phyloP scores from a whole-genome alignment of 2,329 filamentous ascomycete species.

The Lithohypha guttulata region DNA sequence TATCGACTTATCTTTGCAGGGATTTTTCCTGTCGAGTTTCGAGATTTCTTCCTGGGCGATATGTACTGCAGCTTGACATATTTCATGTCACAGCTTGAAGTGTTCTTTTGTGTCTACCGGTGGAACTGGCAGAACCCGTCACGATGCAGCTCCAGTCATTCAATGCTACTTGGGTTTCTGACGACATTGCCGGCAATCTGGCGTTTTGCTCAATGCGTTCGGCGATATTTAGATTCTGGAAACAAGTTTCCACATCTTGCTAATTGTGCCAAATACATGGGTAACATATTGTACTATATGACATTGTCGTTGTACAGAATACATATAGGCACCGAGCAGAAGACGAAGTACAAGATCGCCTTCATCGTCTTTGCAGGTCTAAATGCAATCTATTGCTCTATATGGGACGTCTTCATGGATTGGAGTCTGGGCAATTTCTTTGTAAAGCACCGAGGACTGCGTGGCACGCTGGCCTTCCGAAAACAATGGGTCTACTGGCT shows the following conservation, averaged over 20 bases:
- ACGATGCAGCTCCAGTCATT: constrained; percentile 77
- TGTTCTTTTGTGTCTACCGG: constrained; percentile 94
- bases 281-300: constrained; percentile 70
- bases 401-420: constrained; percentile 96
- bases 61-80: constrained; percentile 97
- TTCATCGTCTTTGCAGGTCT: constrained; percentile 74
- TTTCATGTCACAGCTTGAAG: constrained; percentile 72
- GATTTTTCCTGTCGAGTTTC: constrained; percentile 86
- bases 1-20: constrained; percentile 79
- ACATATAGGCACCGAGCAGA: constrained; percentile 27
- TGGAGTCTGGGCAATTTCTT: constrained; percentile 80
- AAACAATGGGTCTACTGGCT: constrained; percentile 71
- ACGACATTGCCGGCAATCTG: constrained; percentile 73
- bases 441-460: constrained; percentile 56
- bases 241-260: constrained; percentile 86
- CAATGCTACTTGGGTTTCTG: constrained; percentile 76
- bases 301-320: constrained; percentile 77
- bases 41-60: constrained; percentile 94
- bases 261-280: constrained; percentile 84
- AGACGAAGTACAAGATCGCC: constrained; percentile 45
- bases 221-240: constrained; percentile 75
- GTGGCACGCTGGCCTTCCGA: constrained; percentile 71
- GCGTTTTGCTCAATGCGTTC: constrained; percentile 81
- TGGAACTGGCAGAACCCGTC: constrained; percentile 59
- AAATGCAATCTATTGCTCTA: constrained; percentile 71